Conservation (phyloP, 2,329 filamentous ascomycete species). For the Trichophyton verrucosum region DNA sequence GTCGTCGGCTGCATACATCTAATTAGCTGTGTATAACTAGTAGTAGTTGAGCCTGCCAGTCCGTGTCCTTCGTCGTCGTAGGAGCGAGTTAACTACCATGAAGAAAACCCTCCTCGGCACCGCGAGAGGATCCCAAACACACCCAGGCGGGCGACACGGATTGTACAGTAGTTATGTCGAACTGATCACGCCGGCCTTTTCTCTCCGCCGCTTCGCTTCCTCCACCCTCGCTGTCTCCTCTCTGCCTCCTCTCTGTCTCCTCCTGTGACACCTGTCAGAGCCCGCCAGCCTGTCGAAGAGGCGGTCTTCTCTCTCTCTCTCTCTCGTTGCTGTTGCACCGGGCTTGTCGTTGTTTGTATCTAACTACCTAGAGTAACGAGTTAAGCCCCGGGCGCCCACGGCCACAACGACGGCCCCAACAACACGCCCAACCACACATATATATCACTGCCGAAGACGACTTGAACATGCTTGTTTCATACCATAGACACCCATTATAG, state of each 20-base stretch:
- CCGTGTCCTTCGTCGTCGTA: too few species aligned
- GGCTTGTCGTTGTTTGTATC: neutral
- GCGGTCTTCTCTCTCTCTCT: neutral
- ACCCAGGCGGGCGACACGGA: neutral
- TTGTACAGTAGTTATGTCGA: neutral
- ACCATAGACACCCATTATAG: neutral
- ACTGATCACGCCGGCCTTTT: neutral
- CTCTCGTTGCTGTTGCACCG: neutral
- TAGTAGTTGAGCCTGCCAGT: too few species aligned
- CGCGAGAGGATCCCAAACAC: neutral
- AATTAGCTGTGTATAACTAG: too few species aligned
- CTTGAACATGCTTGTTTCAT: neutral
- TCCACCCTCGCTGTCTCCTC: neutral
- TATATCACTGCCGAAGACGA: neutral
- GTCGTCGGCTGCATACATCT: too few species aligned
- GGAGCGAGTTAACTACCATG: too few species aligned
- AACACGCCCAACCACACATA: neutral
- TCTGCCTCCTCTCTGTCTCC: too few species aligned
- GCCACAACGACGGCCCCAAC: neutral
- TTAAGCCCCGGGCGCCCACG: neutral
- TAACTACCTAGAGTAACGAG: too few species aligned
- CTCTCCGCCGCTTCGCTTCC: neutral
- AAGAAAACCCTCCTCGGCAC: neutral
- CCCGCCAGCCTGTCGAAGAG: neutral
- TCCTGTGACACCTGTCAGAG: neutral